Evolutionary conservation across 768 basidiomycete species (phyloP), one percentile per base, ranked within the genome.

Genomic region (Pisolithus tinctorius): DNA sequence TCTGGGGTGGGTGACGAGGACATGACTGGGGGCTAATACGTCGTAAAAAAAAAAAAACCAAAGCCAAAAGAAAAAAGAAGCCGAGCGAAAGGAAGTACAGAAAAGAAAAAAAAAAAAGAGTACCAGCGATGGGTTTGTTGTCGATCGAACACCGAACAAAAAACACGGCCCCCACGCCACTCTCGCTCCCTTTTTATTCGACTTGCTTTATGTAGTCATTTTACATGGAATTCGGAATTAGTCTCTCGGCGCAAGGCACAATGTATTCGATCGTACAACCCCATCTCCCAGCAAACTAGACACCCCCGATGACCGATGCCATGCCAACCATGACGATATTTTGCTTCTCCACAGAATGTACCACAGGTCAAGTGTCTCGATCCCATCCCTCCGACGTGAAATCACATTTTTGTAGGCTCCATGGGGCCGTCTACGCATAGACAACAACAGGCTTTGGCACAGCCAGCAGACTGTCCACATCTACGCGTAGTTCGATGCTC

Each of bases 1-100:
- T 90, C 87, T 57, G 88, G 88, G 25, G 77, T 71, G 30, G 88
- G 83, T 59, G 87, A 81, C 65, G 72, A 83, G 62, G 86, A 85
- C 88, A 91, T 91, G 79, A 49, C 49, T 51, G 51, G 25, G 51
- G 25, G 48, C 54, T 58, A 62, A 58, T 60, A 58, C 58, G 43
- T 68, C 69, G 70, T 69, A 50, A 62, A 70, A 61, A 59, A 57
- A 42, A 55, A 64, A 65, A 63, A 53, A 64, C 63, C 51, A 54
- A 61, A 52, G 63, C 48, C 60, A 63, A 66, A 53, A 59, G 13
- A 34, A 47, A 58, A 55, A 59, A 57, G 42, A 48, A 67, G 20
- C 20, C 20, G 20, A 20, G 20, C 20, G 20, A 20, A 20, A 2
- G 20, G 20, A 20, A 20, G 20, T 20, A 20, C 20, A 56, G 52